Base-by-base conservation (phyloP, 805 yeast species). In the Lipomyces yamanashiensis region DNA sequence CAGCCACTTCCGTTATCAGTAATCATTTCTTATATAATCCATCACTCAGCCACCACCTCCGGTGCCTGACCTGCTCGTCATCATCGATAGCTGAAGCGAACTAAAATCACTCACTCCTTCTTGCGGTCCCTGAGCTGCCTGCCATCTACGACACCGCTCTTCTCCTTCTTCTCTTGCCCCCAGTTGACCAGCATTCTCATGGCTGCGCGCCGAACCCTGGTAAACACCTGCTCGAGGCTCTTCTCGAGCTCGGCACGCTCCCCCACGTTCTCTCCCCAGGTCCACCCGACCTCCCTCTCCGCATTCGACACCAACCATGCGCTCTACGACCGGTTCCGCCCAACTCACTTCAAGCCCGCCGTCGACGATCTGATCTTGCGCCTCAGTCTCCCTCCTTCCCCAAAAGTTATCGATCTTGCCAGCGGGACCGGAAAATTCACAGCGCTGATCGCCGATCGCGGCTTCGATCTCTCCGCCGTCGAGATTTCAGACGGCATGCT, bases 391-490 rank as follows among this genome's bases (percentile, higher is more conserved):
- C 54, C 62, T 0, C 44, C 59, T 2, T 33, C 33, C 7, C 66
- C 74, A n/a, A 68, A 61, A 33, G 72, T 76, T 8, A 64, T 77
- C 9, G 89, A 86, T 57, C 70, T 86, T 21, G 89, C 87, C 1
- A 82, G 84, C 12, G 89, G 89, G 0, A 86, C 89, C 0, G 89
- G 89, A 9, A 85, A 85, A 67, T 86, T 85, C 75, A 85, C 88
- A 1, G 74, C 72, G 34, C 75, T 79, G 49, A 73, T 86, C 28
- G 73, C 76, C 1, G 70, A 71, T 19, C 70, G 73, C 50, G 84
- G 84, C 1, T 79, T 81, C 75, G 75, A 79, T 44, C 67, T 84
- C 47, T 68, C 74, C 2, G 81, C 82, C 0, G 84, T 83, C 7
- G 89, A 86, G 64, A 87, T 88, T 15, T 80, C 85, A 37, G 63